Conservation (phyloP, 257 asterid genomes). For the Thymus mandschuricus region DNA sequence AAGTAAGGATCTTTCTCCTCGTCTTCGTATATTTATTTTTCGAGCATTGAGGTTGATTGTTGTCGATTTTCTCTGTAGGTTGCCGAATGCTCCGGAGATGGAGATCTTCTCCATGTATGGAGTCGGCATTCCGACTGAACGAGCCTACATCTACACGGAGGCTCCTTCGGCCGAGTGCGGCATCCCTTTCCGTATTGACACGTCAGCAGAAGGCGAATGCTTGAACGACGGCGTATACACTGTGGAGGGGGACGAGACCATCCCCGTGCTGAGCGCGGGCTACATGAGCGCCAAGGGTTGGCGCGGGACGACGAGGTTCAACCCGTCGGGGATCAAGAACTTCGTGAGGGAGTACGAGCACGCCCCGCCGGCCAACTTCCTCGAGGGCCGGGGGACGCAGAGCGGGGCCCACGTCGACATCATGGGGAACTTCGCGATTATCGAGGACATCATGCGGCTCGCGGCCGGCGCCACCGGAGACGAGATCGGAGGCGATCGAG, state of each 20-base stretch:
- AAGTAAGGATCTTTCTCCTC: conserved; percentile 47
- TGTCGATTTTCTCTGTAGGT: conserved; percentile 37
- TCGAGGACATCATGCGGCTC: conserved; percentile 72
- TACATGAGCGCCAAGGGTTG: conserved; percentile 86
- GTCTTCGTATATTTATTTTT: neutral
- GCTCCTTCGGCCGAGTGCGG: conserved; percentile 57
- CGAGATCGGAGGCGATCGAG: conserved; percentile 74
- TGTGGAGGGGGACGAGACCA: conserved; percentile 81
- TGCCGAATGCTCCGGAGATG: conserved; percentile 78
- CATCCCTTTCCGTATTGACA: conserved; percentile 68
- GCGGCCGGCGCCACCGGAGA: conserved; percentile 74
- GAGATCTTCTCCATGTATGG: conserved; percentile 69
- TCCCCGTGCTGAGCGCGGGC: conserved; percentile 77
- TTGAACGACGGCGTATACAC: conserved; percentile 50
- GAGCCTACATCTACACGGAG: conserved; percentile 60
- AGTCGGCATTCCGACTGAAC: conserved; percentile 67
- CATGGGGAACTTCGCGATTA: conserved; percentile 82
- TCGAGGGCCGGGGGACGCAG: conserved; percentile 85
- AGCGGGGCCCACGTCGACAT: conserved; percentile 91
- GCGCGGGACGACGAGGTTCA: conserved; percentile 85
- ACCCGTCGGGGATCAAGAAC: conserved; percentile 69
- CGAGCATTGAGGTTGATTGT: neutral
- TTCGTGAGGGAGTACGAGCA: conserved; percentile 73
- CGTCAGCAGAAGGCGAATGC: conserved; percentile 59
- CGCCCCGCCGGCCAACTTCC: conserved; percentile 71